Conservation (phyloP, 495 filamentous ascomycete genomes). For the Podospora tetraspora region DNA sequence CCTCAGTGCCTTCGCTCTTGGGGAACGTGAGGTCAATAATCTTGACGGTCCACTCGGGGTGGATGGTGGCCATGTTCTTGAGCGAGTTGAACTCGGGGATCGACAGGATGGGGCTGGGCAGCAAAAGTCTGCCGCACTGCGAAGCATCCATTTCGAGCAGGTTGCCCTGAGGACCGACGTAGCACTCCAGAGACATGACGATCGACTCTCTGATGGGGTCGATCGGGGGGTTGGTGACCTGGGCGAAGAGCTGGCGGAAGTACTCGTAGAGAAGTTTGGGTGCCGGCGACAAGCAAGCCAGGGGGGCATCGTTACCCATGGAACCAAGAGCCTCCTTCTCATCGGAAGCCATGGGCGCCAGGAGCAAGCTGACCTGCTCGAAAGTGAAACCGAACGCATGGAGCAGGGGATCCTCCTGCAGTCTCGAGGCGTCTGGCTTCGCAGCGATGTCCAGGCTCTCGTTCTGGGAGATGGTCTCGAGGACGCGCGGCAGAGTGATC, state of each 20-base stretch:
- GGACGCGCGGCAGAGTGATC: slow-evolving; percentile 69
- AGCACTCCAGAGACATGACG: slow-evolving; percentile 98
- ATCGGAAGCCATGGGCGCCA: slow-evolving; percentile 96
- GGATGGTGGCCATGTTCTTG: slow-evolving; percentile 66
- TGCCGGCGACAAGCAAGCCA: slow-evolving; percentile 85
- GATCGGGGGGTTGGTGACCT: slow-evolving; percentile 98
- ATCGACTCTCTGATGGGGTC: slow-evolving; percentile 98
- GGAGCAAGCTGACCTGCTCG: slow-evolving; percentile 89
- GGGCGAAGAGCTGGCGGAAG: slow-evolving; percentile 97
- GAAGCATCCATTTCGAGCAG: slow-evolving; percentile 88
- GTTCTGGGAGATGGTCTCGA: slow-evolving; percentile 47
- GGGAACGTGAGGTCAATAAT: slow-evolving; percentile 97
- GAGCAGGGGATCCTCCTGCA: slow-evolving; percentile 82
- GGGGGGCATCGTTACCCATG: slow-evolving; percentile 97
- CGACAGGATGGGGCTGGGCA: slow-evolving; percentile 88
- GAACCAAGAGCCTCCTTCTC: slow-evolving; percentile 99
- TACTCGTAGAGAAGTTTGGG: slow-evolving; percentile 95
- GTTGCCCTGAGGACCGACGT: slow-evolving; percentile 96
- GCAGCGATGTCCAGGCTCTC: slow-evolving; percentile 54
- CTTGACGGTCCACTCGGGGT: slow-evolving; percentile 84
- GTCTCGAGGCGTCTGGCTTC: slow-evolving; percentile 60
- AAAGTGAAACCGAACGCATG: slow-evolving; percentile 93
- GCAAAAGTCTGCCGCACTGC: slow-evolving; percentile 80
- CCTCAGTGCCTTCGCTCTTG: slow-evolving; percentile 75
- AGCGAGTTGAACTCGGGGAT: slow-evolving; percentile 89